Evolutionary conservation across 306 rosid genomes (phyloP), one percentile per base, ranked within the genome.

Genomic region (Crotalaria pallida): DNA sequence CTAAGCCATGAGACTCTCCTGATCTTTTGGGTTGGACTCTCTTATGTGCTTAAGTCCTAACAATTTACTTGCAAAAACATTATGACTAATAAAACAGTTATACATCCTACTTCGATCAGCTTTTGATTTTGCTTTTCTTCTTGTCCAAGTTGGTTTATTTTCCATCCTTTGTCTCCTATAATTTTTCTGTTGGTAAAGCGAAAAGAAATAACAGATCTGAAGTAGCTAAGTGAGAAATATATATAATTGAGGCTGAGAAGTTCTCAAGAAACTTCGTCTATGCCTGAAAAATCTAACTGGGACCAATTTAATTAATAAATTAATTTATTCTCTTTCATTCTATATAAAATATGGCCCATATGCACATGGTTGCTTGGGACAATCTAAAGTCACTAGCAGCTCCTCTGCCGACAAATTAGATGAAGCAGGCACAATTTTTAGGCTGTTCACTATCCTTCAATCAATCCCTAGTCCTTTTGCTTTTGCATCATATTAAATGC

Each of bases 341-440:
- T 38, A 38, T 12, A 44, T 21, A 59, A 47, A 36, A 17, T 50
- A 19, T 80, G 77, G 70, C 15, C 81, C 83, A 52, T 72, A 1
- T 12, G 71, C 81, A 82, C 84, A 71, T 77, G 81, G 59, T 1
- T 44, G 47, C 62, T 11, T 5, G 10, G 65, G 66, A 70, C 79
- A 74, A 21, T 24, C 21, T 56, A 19, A 69, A 56, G 71, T 65
- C 53, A 66, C 67, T 16, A n/a, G 17, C 21, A 56, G 23, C 41
- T 40, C 27, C 11, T 40, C 76, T 70, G 40, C 83, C 85, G 81
- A 82, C 87, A 82, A 56, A 19, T 70, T 60, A 40, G 80, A 60
- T 66, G 58, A 79, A 19, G 19, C 73, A 49, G 26, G 15, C 17
- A 24, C 62, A 67, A 34, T 10, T 47, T 26, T 18, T 49, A 26